Percentiles rank a stretch among this genome's conserved stretches.
Evolutionary conservation across 139 green algal genomes (phyloP).

Genomic region (Monoraphidium neglectum): DNA sequence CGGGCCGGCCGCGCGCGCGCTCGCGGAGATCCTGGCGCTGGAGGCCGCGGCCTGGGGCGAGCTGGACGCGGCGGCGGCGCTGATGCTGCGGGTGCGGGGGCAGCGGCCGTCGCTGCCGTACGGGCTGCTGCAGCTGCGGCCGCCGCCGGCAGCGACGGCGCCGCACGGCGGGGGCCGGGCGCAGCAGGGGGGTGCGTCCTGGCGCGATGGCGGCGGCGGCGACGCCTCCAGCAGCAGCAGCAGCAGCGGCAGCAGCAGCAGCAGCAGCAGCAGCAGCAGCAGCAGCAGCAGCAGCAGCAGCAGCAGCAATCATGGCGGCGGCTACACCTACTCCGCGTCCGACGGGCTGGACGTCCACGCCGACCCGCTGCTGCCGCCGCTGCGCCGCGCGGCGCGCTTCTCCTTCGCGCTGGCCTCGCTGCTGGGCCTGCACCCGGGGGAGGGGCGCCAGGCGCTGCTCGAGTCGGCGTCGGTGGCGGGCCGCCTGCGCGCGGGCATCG

Average conservation of each 20-base stretch:
- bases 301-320: background rate
- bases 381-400: slow-evolving; percentile 22
- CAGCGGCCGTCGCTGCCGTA: slow-evolving; percentile 25
- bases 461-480: slow-evolving; percentile 28
- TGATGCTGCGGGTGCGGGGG: slow-evolving; percentile 25
- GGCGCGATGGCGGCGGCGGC: background rate
- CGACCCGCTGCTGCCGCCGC: slow-evolving; percentile 21
- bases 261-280: background rate
- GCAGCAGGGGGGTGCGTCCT: background rate
- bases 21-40: slow-evolving; percentile 33
- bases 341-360: slow-evolving; percentile 39
- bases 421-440: slow-evolving; percentile 6
- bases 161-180: background rate
- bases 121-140: slow-evolving; percentile 49
- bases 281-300: slow-evolving; percentile 1
- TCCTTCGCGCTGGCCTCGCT: slow-evolving; percentile 24
- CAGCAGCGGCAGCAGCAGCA: background rate
- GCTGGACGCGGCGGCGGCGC: slow-evolving; percentile 37
- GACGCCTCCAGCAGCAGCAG: background rate
- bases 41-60: slow-evolving; percentile 45
- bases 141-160: slow-evolving; percentile 7
- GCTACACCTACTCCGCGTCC: slow-evolving; percentile 19
- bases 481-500: slow-evolving; percentile 34
- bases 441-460: slow-evolving; percentile 41
- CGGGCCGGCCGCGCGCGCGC: too few species aligned